phyloP scores from a whole-genome alignment of 345 rosid genomes.

The Toxicodendron radicans region DNA sequence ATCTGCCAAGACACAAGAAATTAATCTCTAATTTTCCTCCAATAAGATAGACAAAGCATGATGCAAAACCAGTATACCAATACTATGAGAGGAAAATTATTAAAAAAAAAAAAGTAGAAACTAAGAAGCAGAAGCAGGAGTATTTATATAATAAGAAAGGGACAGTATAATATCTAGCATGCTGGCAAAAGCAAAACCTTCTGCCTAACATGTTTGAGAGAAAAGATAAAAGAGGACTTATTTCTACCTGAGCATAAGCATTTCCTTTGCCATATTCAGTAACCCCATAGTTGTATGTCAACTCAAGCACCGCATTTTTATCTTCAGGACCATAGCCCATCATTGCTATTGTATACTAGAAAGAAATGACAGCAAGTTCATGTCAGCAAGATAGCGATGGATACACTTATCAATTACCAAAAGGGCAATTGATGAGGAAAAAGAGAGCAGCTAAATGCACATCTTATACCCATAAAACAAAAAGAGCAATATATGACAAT shows the following conservation, averaged over 20 bases:
- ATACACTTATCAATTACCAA: neutral
- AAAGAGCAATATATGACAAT: neutral
- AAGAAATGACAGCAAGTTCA: constrained; percentile 6
- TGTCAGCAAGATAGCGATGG: constrained; percentile 11
- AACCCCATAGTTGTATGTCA: constrained; percentile 93
- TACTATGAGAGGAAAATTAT: neutral
- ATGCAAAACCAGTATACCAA: constrained; percentile 10
- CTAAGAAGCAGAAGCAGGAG: neutral
- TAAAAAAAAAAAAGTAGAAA: neutral
- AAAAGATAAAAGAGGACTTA: neutral
- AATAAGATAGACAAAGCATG: constrained; percentile 6
- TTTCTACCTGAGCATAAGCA: constrained; percentile 82
- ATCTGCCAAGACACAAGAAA: constrained; percentile 48
- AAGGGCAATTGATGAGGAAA: neutral
- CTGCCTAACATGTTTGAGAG: neutral
- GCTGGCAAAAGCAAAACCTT: neutral
- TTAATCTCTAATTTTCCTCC: neutral
- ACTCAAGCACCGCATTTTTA: constrained; percentile 73
- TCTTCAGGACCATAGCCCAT: constrained; percentile 98
- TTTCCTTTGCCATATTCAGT: constrained; percentile 87
- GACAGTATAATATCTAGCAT: neutral
- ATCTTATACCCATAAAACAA: neutral
- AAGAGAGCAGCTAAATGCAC: neutral
- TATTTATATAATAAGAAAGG: neutral
- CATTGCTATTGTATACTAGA: constrained; percentile 80